Conservation (phyloP, 441 rosid species). For the Dalechampia spathulata region DNA sequence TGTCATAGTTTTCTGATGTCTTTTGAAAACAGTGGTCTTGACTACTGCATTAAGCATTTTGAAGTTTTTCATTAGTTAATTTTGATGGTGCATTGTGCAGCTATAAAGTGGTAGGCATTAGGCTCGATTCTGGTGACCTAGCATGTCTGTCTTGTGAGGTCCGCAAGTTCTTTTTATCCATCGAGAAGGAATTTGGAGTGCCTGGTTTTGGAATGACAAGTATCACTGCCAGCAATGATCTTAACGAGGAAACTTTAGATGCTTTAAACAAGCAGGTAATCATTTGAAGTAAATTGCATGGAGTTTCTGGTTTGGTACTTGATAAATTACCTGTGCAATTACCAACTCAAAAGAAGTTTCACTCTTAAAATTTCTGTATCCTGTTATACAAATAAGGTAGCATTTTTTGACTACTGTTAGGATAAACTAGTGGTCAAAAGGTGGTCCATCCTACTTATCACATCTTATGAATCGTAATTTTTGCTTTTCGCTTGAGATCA, state of each 20-base stretch:
- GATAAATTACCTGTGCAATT: too few relatives aligned
- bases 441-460: too few relatives aligned
- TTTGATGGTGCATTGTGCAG: conserved; percentile 37
- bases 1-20: too few relatives aligned
- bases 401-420: too few relatives aligned
- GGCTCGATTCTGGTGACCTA: conserved; percentile 93
- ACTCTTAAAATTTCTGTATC: too few relatives aligned
- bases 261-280: conserved; percentile 89
- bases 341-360: too few relatives aligned
- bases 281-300: conserved; percentile 1
- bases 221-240: conserved; percentile 92
- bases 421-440: too few relatives aligned
- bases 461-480: too few relatives aligned
- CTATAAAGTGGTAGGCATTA: conserved; percentile 76
- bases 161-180: conserved; percentile 51
- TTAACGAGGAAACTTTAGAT: conserved; percentile 92
- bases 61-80: conserved; percentile 13
- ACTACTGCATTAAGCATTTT: conserved; percentile 1
- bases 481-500: too few relatives aligned
- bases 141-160: conserved; percentile 73
- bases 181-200: conserved; percentile 69
- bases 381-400: too few relatives aligned
- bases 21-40: neutral
- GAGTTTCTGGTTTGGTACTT: neutral
- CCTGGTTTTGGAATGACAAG: conserved; percentile 59